Base-by-base conservation (phyloP, 108 stramenopile genomes). In the Cyclotella sp. region DNA sequence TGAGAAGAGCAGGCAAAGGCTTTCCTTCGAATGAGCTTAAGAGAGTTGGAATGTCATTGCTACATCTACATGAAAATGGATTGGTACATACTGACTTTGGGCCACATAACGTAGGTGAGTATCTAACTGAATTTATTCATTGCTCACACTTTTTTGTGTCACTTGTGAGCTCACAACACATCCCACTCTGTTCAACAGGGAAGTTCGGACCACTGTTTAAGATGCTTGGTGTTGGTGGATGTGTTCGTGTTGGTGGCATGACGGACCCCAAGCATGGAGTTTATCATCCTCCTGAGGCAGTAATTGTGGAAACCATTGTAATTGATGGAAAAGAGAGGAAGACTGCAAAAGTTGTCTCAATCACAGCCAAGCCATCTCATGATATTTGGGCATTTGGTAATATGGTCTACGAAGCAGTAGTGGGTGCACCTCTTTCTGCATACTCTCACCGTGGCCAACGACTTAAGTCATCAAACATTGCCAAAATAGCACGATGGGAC, bases 31-130 rank as follows among this genome's bases (percentile, higher is more conserved):
- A 91, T 77, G 91, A 93, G 45, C 72, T 95, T 69, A 95, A 93
- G 70, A 75, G 95, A 21, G 88, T 95, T 57, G 95, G 89, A 26
- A 90, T 93, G 70, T 91, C 92, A 7, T 78, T 95, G 28, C 73
- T 95, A 11, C 95, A 95, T 62, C 87, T 95, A 70, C 95, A 95
- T 58, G 95, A 95, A 54, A 93, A 95, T 70, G 92, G 92, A 24
- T 70, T 95, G 18, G 89, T 93, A 39, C 95, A 95, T 53, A 87
- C 90, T 62, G 95, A 95, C 80, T 95, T 95, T 73, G 95, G 95
- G 16, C 92, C 95, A 1, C 95, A 95, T 79, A 95, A 84, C 59
- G 91, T 95, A 71, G 95, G 63, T 45, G 22, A 44, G 63, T 26
- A 62, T 39, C 14, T 30, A 39, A 40, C 34, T 12, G 14, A 12